These are phyloP conservation scores for Penicillium angulare DNA, from an alignment of 495 filamentous ascomycete genomes.

Conservation along the genomic window DNA sequence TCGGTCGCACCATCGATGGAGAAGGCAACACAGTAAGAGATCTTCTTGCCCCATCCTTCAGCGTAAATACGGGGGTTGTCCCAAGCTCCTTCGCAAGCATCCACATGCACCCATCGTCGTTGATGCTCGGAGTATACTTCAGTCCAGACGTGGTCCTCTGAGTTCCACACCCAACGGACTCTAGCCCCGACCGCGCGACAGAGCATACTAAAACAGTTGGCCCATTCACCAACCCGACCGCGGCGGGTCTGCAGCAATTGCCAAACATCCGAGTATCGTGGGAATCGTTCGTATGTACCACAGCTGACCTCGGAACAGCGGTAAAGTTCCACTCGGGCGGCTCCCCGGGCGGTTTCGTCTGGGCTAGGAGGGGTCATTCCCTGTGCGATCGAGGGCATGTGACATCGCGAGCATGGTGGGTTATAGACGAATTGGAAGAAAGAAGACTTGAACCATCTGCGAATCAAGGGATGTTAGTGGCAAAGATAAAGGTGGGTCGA, in stretches of 20 bases:
- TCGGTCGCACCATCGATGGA: conserved; percentile 93
- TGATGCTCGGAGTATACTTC: conserved; percentile 95
- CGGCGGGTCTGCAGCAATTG: conserved; percentile 79
- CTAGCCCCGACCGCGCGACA: conserved; percentile 88
- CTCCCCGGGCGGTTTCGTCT: conserved; percentile 85
- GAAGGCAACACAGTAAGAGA: conserved; percentile 96
- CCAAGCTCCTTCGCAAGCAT: conserved; percentile 92
- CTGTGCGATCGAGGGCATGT: conserved; percentile 75
- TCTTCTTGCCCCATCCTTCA: conserved; percentile 91
- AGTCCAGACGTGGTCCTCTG: conserved; percentile 96
- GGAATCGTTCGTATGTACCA: conserved; percentile 79
- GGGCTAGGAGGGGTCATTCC: conserved; percentile 81
- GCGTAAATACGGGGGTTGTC: conserved; percentile 91
- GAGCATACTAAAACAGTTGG: conserved; percentile 98
- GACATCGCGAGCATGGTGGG: conserved; percentile 76
- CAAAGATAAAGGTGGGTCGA: neutral
- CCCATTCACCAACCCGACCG: conserved; percentile 93
- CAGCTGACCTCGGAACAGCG: conserved; percentile 72
- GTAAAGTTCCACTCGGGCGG: conserved; percentile 84
- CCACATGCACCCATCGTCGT: conserved; percentile 94
- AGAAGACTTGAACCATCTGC: conserved; percentile 89
- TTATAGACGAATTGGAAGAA: conserved; percentile 99
- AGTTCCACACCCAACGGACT: conserved; percentile 98
- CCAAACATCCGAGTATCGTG: conserved; percentile 96
- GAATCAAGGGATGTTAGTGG: conserved; percentile 23